Evolutionary conservation across 352 stramenopile genomes (phyloP).

Genomic region (Phytophthora chlamydospora): DNA sequence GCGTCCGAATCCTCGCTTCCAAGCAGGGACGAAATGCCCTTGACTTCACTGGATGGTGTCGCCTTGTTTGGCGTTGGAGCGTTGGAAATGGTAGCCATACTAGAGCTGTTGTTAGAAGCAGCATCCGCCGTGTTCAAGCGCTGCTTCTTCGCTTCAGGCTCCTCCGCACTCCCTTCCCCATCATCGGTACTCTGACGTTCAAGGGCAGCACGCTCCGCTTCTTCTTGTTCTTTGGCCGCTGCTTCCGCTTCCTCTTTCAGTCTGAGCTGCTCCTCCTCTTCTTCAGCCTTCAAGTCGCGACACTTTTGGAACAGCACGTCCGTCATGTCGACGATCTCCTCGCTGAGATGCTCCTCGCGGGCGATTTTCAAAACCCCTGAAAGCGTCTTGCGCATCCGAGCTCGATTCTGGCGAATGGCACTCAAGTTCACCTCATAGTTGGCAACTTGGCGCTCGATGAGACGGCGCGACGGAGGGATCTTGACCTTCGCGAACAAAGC

Average conservation of each 20-base stretch:
- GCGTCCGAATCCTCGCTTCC: conserved; percentile 39
- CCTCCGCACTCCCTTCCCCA: conserved; percentile 26
- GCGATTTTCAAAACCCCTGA: conserved; percentile 64
- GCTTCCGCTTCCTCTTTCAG: conserved; percentile 37
- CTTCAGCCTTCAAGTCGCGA: conserved; percentile 50
- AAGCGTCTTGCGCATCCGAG: conserved; percentile 55
- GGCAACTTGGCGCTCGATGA: conserved; percentile 74
- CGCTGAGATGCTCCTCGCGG: conserved; percentile 60
- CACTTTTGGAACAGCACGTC: conserved; percentile 65
- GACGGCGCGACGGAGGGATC: conserved; percentile 64
- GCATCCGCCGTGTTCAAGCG: conserved; percentile 19
- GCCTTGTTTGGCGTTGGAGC: conserved; percentile 8
- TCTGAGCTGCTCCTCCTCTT: conserved; percentile 46
- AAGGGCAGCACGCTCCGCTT: conserved; percentile 17
- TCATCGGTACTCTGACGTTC: conserved; percentile 12
- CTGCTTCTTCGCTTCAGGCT: conserved; percentile 47
- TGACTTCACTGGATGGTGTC: conserved; percentile 28
- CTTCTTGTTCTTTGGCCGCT: conserved; percentile 28
- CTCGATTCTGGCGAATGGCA: conserved; percentile 53
- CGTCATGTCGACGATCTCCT: conserved; percentile 58
- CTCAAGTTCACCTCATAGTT: conserved; percentile 70
- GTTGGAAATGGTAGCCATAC: neutral
- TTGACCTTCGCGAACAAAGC: conserved; percentile 60
- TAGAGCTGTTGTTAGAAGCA: conserved; percentile 12
- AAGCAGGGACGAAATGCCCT: conserved; percentile 44